Base-by-base conservation (phyloP, 1,284 basidiomycete genomes). In the Moniliella sp. region DNA sequence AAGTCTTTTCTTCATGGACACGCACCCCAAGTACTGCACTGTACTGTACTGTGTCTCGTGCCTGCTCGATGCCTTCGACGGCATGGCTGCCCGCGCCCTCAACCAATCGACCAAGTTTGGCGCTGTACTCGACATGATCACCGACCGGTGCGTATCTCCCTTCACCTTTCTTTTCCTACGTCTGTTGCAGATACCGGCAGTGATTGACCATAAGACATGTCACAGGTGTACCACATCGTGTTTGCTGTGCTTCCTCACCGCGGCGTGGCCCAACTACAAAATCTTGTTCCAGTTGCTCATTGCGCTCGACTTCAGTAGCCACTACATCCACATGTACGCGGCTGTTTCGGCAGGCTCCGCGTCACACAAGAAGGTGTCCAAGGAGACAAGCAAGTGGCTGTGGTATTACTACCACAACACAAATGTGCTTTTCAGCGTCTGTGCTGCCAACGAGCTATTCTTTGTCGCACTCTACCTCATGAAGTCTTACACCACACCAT, bases 291-390 rank as follows among this genome's bases (percentile, higher is more conserved):
- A 93, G 64, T 78, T 78, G 62, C 73, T 99, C 41, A 94, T 99
- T 63, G 74, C 86, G 0, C 74, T 99, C 42, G 91, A 99, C 64
- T 99, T 99, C 62, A 77, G 78, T 45, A 88, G 82, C 51, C 88
- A 99, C 63, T 99, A 94, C 66, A 94, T 99, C 72, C 91, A 97
- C 66, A 99, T 99, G 88, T 93, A 94, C 65, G 88, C 83, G 84
- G 84, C 50, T 38, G 70, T 62, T 14, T n/a, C 7, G 4, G 88
- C 86, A 15, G 91, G 91, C 21, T 80, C 83, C 4, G 68, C 71
- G 35, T 88, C 79, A 50, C 88, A 97, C 67, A 97, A 97, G 62
- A 64, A 73, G 19, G 80, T 97, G 21, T 78, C 74, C 17, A 78
- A 76, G 57, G 79, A 91, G 47, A 82, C 88, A 50, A 88, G 82